Base-by-base conservation (phyloP, 352 stramenopile species). In the Pythium brassicae region DNA sequence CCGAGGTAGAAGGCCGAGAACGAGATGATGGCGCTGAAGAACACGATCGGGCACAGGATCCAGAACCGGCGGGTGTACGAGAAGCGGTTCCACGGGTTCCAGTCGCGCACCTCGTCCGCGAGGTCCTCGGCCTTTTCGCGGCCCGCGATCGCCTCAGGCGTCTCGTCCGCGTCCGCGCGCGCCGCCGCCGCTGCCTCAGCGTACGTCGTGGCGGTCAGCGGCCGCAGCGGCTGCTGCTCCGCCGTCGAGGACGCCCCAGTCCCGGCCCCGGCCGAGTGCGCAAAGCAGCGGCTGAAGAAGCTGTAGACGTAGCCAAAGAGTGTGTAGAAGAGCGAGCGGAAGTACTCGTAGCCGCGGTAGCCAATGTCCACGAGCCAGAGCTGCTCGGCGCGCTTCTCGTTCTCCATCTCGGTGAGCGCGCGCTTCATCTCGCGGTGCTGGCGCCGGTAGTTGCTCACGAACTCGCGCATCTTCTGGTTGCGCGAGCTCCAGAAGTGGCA, bases 401-500 rank as follows among this genome's bases (percentile, higher is more conserved):
- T 84, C 57, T 92, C 79, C 66, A 90, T 91, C 7, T 79, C 67
- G 37, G 77, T 55, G 48, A 95, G 62, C 45, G 79, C 66, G 47
- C 81, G 79, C 55, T 91, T 79, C 60, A 93, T 74, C 27, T 87
- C 82, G 44, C 85, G 85, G 29, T 83, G 79, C 15, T 79, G 74
- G 23, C 85, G 81, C 32, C 84, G 75, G 55, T 95, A 95, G 58
- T 92, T 93, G 63, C 79, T 90, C 35, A 95, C 85, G 58, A 92
- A 90, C 67, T 92, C 78, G 48, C 85, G 84, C 85, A 95, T 95
- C 48, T 90, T 89, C 39, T 74, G 76, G 63, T 93, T 93, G 22
- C 85, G 77, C 46, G 77, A 66, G 66, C 85, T 95, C 60, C 81
- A 93, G 61, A 90, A 95, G 66, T 95, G 85, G 60, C 81, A 92